Base-by-base conservation (phyloP, 2,329 filamentous ascomycete species). In the Verruconis gallopava region DNA sequence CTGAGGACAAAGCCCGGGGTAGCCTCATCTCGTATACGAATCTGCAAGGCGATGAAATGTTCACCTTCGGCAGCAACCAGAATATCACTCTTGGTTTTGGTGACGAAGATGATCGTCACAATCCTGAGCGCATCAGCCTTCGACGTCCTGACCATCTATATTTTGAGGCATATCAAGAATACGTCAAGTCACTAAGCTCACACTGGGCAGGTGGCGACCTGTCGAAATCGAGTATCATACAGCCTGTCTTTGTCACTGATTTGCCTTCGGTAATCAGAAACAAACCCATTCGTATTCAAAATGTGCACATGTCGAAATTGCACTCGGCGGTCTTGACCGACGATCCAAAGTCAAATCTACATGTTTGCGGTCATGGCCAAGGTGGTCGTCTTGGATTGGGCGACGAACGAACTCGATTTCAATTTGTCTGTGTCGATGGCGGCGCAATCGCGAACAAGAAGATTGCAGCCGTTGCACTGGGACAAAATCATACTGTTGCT, bases 31-130 rank as follows among this genome's bases (percentile, higher is more conserved):
- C 52, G 4, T 49, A 53, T 32, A 46, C 51, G 34, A 49, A 62
- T 40, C 53, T 79, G 19, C 58, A 66, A 17, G 89, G 85, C 5
- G 85, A 94, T 53, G 91, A 98, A 55, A 66, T 95, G 1, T 96
- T 85, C 53, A 81, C 85, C 1, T 95, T 96, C 61, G 91, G 91
- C 38, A 96, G 88, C 61, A 98, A 95, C 62, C 93, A 91, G 55
- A 98, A 98, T 51, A 64, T 93, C 6, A 91, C 84, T 0, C 72
- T 98, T 17, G 91, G 91, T 1, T 80, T 96, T 46, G 88, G 88
- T n/a, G 88, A 98, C 55, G 81, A 93, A 53, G 86, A 95, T 57
- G 89, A 98, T 55, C 78, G 91, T 3, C 88, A 96, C 49, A 93
- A 81, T 53, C 91, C 91, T 0, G 91, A 96, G 57, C 81, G 85